Base-by-base conservation (phyloP, 2,329 filamentous ascomycete species). In the Fusarium nisikadoi region DNA sequence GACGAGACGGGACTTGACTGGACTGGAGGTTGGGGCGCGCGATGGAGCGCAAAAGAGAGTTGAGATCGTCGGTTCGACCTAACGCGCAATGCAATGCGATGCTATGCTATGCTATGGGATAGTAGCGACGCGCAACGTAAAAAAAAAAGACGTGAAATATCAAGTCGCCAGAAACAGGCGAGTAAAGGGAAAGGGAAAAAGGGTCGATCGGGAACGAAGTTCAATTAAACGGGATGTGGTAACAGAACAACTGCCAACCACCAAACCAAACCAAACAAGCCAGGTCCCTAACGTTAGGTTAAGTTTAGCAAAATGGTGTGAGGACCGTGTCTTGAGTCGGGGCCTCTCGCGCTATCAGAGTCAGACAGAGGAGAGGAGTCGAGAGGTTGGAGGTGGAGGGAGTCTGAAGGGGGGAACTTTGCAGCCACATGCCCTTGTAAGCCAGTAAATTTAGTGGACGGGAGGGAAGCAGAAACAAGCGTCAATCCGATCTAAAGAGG, bases 251-350 rank as follows among this genome's bases (percentile, higher is more conserved):
- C 49, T 52, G 33, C 33, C 23, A 52, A 53, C 49, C 49, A 53
- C 33, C 49, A 39, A 41, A 35, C 53, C 27, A 58, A 42, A 50
- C 61, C 62, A 47, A 60, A 39, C 43, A 49, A 62, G 39, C 39
- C 57, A 64, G 27, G 46, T 63, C 63, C 42, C 43, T 33, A 58
- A 56, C 29, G 53, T 56, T 27, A 27, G 53, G n/a, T 45, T 45
- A 31, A 45, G 39, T 56, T 27, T 46, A 45, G n/a, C 63, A 49
- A 50, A 72, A 75, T 75, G 74, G 73, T 62, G 68, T 71, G 72
- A 73, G 71, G 63, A 70, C 66, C 70, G 72, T 68, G 61, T 76
- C 70, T 52, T 74, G 72, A 76, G 72, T 76, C 72, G 74, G 74
- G 68, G 70, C 70, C 72, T 72, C 59, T 57, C 59, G 72, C 70